A percentile compares a stretch with the other conserved stretches of the same genome.
These are phyloP conservation scores for Suhomyces ambrosiae DNA, from an alignment of 1,139 yeast species.

Conservation along the genomic window DNA sequence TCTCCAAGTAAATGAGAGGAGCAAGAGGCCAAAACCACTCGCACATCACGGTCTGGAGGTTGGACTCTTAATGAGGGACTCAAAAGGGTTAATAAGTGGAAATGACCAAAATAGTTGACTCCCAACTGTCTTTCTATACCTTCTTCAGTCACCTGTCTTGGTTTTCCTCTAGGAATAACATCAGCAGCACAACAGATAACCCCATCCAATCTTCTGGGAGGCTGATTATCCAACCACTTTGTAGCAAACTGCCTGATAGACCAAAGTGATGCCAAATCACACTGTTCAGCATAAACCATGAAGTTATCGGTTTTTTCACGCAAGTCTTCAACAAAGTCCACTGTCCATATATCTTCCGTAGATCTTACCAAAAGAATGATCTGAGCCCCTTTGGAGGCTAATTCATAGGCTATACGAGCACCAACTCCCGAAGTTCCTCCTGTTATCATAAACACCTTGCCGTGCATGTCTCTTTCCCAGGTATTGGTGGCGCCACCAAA, in stretches of 20 bases:
- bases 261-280: conserved; percentile 74
- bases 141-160: conserved; percentile 67
- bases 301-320: conserved; percentile 69
- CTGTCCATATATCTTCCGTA: conserved; percentile 70
- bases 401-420: conserved; percentile 67
- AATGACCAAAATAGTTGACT: conserved; percentile 78
- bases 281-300: conserved; percentile 83
- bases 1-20: conserved; percentile 73
- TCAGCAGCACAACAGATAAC: conserved; percentile 87
- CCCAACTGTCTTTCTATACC: conserved; percentile 88
- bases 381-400: conserved; percentile 87
- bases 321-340: conserved; percentile 77
- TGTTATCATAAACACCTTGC: conserved; percentile 71
- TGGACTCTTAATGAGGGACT: conserved; percentile 83
- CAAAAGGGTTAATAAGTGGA: conserved; percentile 73
- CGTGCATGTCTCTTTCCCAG: conserved; percentile 92
- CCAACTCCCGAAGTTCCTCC: conserved; percentile 96
- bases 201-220: conserved; percentile 90
- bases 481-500: conserved; percentile 78
- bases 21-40: conserved; percentile 77
- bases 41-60: conserved; percentile 92
- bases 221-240: conserved; percentile 86
- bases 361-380: conserved; percentile 70
- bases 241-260: conserved; percentile 92
- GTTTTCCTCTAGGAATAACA: conserved; percentile 63